Conservation (phyloP, 179 eudicot genomes). For the Silene vulgaris region DNA sequence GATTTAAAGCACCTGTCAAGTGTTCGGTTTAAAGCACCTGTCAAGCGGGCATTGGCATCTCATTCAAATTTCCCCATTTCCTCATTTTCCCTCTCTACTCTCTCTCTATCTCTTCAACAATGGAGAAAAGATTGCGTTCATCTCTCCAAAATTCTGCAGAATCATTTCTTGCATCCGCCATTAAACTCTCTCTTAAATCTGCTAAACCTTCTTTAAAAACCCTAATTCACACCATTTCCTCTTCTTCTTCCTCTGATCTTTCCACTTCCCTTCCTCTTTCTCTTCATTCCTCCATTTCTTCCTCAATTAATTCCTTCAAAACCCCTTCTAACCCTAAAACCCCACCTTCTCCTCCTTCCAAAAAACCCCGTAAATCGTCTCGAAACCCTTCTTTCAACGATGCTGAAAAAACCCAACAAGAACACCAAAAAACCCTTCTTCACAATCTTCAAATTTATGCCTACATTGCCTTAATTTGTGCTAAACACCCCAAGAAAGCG, state of each 20-base stretch:
- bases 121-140: constrained; percentile 87
- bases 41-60: too few relatives aligned
- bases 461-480: constrained; percentile 48
- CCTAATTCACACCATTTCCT: constrained; percentile 36
- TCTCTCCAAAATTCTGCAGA: constrained; percentile 67
- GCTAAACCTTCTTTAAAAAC: constrained; percentile 64
- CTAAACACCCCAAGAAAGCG: constrained; percentile 50
- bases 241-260: constrained; percentile 35
- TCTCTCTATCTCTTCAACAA: constrained; percentile 23
- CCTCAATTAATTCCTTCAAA: constrained; percentile 46
- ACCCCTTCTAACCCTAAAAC: constrained; percentile 30
- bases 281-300: constrained; percentile 48
- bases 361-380: constrained; percentile 56
- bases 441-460: constrained; percentile 55
- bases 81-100: background rate
- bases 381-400: constrained; percentile 21
- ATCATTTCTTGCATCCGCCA: constrained; percentile 53
- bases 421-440: constrained; percentile 23
- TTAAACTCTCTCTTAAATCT: constrained; percentile 49
- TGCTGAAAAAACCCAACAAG: constrained; percentile 16
- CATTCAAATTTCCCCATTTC: constrained; percentile 20
- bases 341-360: constrained; percentile 53
- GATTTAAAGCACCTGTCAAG: too few relatives aligned
- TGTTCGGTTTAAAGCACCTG: too few relatives aligned
- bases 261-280: constrained; percentile 54